These are phyloP conservation scores for Pseudognaphalium luteoalbum DNA, from an alignment of 129 eudicot species.

Conservation along the genomic window DNA sequence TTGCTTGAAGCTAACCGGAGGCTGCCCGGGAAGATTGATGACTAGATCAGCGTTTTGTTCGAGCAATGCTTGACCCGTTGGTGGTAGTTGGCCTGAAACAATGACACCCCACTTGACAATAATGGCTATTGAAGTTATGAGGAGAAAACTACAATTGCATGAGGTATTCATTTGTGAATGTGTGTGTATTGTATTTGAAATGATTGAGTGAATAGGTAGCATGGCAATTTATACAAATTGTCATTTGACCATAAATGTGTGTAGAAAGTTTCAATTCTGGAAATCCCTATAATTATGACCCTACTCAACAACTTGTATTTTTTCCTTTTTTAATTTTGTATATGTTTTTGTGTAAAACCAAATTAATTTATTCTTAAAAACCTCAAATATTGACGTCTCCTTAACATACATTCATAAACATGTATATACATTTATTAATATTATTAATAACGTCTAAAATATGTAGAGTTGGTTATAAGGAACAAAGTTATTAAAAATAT, in stretches of 20 bases:
- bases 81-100: slow-evolving; percentile 31
- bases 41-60: slow-evolving; percentile 72
- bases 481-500: too few species aligned
- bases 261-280: slow-evolving; percentile 37
- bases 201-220: slow-evolving; percentile 18
- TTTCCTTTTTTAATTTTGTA: slow-evolving; percentile 2
- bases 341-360: too few species aligned
- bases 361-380: too few species aligned
- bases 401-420: too few species aligned
- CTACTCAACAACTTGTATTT: slow-evolving; percentile 27
- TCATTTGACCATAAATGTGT: slow-evolving; percentile 35
- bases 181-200: slow-evolving; percentile 25
- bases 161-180: slow-evolving; percentile 29
- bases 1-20: slow-evolving; percentile 63
- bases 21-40: slow-evolving; percentile 69
- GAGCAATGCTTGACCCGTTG: slow-evolving; percentile 14
- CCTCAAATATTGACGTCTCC: too few species aligned
- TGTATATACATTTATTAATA: too few species aligned
- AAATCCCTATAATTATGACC: slow-evolving; percentile 29
- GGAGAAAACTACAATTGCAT: slow-evolving; percentile 12
- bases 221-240: slow-evolving; percentile 6
- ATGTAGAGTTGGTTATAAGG: too few species aligned
- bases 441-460: neutral
- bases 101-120: slow-evolving; percentile 30
- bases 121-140: slow-evolving; percentile 21